phyloP scores from a whole-genome alignment of 2,329 filamentous ascomycete genomes.

The Cordyceps javanica region DNA sequence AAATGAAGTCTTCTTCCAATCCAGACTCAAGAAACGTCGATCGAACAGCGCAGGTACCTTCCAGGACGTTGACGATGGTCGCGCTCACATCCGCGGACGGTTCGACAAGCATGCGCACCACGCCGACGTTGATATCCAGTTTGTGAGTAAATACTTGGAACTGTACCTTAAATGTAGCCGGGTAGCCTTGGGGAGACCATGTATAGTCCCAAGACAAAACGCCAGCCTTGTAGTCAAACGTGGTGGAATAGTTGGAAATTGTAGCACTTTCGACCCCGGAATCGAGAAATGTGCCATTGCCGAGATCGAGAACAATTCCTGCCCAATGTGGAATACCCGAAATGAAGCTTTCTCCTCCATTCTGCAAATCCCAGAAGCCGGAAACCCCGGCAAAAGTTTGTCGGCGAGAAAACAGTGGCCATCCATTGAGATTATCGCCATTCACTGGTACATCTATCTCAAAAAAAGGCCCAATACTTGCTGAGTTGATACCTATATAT shows the following conservation, averaged over 20 bases:
- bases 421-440: constrained; percentile 47
- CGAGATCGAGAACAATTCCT: constrained; percentile 42
- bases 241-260: constrained; percentile 55
- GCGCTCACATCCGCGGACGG: constrained; percentile 46
- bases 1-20: constrained; percentile 50
- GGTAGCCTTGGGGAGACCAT: constrained; percentile 49
- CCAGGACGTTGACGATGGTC: constrained; percentile 59
- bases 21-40: constrained; percentile 53
- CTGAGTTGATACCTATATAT: constrained; percentile 23
- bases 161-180: constrained; percentile 48
- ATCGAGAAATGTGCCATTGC: constrained; percentile 48
- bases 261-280: constrained; percentile 52
- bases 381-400: constrained; percentile 62
- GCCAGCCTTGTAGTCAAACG: constrained; percentile 57
- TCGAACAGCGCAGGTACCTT: constrained; percentile 62
- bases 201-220: constrained; percentile 58
- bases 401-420: constrained; percentile 59
- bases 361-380: constrained; percentile 63
- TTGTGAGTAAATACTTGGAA: constrained; percentile 64
- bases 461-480: constrained; percentile 23
- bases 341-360: constrained; percentile 56
- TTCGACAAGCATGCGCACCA: constrained; percentile 51
- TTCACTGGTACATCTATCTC: constrained; percentile 19
- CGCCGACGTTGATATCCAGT: constrained; percentile 48
- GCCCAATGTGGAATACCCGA: constrained; percentile 60